These are phyloP conservation scores for Neolentinus lepideus DNA, from an alignment of 1,284 basidiomycete genomes.

Conservation along the genomic window DNA sequence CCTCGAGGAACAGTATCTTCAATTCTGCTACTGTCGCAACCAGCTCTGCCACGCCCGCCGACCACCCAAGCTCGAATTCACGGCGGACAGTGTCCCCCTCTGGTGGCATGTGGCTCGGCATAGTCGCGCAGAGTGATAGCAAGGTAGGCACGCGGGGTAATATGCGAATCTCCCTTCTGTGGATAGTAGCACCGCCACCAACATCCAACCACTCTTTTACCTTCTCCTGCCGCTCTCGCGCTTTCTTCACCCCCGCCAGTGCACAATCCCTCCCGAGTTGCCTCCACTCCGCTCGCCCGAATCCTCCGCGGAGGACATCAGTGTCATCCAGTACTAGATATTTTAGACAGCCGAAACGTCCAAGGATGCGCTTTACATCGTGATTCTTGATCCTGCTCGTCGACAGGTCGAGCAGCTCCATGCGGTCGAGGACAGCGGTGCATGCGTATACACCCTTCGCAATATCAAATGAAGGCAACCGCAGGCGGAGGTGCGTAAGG, in stretches of 20 bases:
- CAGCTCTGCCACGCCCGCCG: conserved; percentile 32
- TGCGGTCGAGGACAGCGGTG: conserved; percentile 26
- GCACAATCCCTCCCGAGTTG: conserved; percentile 49
- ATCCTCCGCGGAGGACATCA: conserved; percentile 30
- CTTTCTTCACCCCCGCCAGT: conserved; percentile 41
- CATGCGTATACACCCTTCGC: conserved; percentile 7
- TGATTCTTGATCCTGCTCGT: conserved; percentile 40
- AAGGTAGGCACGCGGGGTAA: conserved; percentile 34
- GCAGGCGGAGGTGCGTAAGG: too few relatives aligned
- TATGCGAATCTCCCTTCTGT: conserved; percentile 26
- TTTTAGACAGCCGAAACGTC: conserved; percentile 32
- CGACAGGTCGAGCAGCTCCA: conserved; percentile 53
- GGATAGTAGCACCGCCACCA: not conserved
- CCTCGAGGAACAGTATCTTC: too few relatives aligned
- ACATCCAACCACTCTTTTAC: conserved; percentile 40
- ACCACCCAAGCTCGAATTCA: conserved; percentile 56
- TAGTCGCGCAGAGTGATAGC: conserved; percentile 31
- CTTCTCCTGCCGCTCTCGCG: conserved; percentile 49
- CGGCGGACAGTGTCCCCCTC: conserved; percentile 30
- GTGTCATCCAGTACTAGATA: conserved; percentile 55
- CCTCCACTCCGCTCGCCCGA: conserved; percentile 37
- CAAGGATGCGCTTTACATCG: conserved; percentile 44
- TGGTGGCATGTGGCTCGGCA: conserved; percentile 14
- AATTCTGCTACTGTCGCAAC: too few relatives aligned
- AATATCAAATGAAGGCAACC: too few relatives aligned